phyloP scores from a whole-genome alignment of 257 asterid species.

The Coffea eugenioides region DNA sequence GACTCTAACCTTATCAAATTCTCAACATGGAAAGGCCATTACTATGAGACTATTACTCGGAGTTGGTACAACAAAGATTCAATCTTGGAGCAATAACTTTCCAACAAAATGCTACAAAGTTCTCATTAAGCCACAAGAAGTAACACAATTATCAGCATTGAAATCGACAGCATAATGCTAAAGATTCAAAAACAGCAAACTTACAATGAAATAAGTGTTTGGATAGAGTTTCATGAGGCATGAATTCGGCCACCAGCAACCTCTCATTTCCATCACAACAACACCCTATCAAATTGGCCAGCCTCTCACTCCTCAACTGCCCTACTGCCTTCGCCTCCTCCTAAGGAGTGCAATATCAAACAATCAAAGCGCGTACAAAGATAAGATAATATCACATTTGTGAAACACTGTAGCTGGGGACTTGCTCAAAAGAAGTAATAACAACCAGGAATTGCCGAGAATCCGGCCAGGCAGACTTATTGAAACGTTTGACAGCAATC shows the following conservation, averaged over 20 bases:
- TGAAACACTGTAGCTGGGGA: neutral
- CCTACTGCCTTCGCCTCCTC: conserved; percentile 47
- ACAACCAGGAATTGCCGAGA: conserved; percentile 42
- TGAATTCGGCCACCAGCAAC: conserved; percentile 47
- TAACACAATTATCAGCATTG: neutral
- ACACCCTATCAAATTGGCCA: conserved; percentile 47
- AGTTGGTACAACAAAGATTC: neutral
- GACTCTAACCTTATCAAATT: neutral
- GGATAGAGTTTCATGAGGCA: conserved; percentile 50
- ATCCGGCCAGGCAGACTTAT: conserved; percentile 55
- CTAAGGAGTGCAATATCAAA: conserved; percentile 23
- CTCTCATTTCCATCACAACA: conserved; percentile 49
- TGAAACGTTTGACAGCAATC: conserved; percentile 52
- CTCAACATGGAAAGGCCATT: neutral
- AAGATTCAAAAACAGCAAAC: conserved; percentile 7
- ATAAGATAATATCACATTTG: neutral
- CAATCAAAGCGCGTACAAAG: neutral
- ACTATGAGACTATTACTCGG: neutral
- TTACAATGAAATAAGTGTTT: conserved; percentile 48
- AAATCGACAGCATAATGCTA: neutral
- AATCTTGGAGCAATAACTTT: neutral
- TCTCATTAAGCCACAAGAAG: neutral
- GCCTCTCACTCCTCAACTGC: conserved; percentile 41
- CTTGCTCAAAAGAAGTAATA: neutral
- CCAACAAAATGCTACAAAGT: neutral